Base-by-base conservation (phyloP, 2,329 filamentous ascomycete species). In the Hymenoscyphus albidus region DNA sequence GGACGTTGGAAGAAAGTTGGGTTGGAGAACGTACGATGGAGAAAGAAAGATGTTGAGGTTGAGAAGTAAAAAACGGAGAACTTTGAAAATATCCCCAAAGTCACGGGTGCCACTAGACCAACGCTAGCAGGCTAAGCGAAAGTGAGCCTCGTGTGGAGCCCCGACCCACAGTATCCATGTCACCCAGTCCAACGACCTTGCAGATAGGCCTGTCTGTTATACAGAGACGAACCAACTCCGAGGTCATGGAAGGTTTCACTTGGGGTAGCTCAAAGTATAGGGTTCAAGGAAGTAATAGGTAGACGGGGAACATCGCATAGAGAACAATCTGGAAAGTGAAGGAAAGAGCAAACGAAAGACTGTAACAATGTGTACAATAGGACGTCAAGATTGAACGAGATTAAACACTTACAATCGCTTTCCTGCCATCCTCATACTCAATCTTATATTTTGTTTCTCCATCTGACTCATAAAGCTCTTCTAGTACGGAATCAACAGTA, bases 391-490 rank as follows among this genome's bases (percentile, higher is more conserved):
- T 13, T 12, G 48, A 54, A 22, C 13, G 18, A 54, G 18, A 54
- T 54, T 3, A 27, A 54, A 14, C 38, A 75, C 75, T 72, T 64
- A 77, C 75, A 59, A 69, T 64, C 59, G 73, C 70, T 63, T 70
- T 65, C 58, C 64, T 71, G 12, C 74, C 75, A 68, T 75, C 72
- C 40, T 73, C 74, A 63, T 71, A 76, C 62, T 73, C 70, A 22
- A 77, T 71, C 40, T 60, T 67, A 62, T 75, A 77, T 60, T 67
- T 64, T 16, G 56, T 31, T 35, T 70, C 54, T 9, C 69, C 70
- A 62, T 69, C 60, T 12, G 60, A 35, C 2, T 62, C 63, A 39
- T 69, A 42, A 14, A 71, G 27, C 31, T 74, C 72, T 38, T 69
- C 65, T n/a, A 75, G 38, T 1, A 76, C 65, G 5, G 61, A 55